A percentile compares a stretch with the other conserved stretches of the same genome.
Conservation (phyloP, 495 filamentous ascomycete species). For the Lasiosphaeria miniovina region DNA sequence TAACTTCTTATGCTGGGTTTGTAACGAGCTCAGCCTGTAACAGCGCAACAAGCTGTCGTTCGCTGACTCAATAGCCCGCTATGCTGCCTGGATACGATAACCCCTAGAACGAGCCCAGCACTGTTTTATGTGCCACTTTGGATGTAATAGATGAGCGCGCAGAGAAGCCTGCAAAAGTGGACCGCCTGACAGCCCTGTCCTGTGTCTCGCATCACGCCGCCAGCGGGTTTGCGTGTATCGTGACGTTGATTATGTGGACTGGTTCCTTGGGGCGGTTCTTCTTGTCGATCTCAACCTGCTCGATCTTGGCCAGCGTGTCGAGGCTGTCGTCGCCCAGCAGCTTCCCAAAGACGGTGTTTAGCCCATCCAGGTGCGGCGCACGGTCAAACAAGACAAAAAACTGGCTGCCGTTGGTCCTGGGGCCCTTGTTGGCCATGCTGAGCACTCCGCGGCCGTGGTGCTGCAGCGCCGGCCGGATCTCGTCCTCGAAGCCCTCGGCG, state of each 20-base stretch:
- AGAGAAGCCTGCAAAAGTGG: too few species aligned
- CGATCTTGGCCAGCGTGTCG: conserved; percentile 70
- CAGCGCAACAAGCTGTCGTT: too few species aligned
- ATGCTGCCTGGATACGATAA: too few species aligned
- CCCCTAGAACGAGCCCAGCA: too few species aligned
- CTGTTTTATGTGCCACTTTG: too few species aligned
- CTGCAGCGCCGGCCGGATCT: conserved; percentile 78
- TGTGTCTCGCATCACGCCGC: conserved; percentile 55
- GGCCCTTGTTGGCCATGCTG: conserved; percentile 90
- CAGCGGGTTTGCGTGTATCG: conserved; percentile 91
- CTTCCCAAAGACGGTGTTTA: conserved; percentile 91
- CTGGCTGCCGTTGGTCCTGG: conserved; percentile 86
- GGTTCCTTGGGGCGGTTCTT: conserved; percentile 78
- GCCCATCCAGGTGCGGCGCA: conserved; percentile 88
- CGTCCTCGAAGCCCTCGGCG: conserved; percentile 73
- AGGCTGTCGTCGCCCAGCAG: conserved; percentile 62
- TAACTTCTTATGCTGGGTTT: too few species aligned
- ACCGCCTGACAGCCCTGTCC: too few species aligned
- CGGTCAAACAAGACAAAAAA: conserved; percentile 88
- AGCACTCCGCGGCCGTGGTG: conserved; percentile 86
- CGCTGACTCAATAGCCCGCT: too few species aligned
- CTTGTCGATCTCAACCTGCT: conserved; percentile 79
- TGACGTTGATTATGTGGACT: conserved; percentile 68
- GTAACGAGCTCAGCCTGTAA: too few species aligned
- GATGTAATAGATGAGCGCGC: too few species aligned